These are phyloP conservation scores for Cercospora sojina DNA, from an alignment of 2,329 filamentous ascomycete species.

Conservation along the genomic window DNA sequence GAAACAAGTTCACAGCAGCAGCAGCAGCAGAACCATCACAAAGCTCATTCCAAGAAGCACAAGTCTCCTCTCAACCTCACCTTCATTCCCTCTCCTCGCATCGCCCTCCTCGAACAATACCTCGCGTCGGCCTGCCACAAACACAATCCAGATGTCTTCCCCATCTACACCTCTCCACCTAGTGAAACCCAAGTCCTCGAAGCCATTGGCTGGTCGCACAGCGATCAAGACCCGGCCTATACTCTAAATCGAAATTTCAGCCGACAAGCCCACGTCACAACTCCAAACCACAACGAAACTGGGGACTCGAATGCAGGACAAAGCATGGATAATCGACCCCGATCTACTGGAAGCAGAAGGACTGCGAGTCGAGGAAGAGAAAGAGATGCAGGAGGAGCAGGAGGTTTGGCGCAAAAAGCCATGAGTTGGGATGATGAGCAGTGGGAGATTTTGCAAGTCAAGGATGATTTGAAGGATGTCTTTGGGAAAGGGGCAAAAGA, in stretches of 20 bases:
- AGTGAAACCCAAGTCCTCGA: conserved; percentile 44
- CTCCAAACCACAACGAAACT: background rate
- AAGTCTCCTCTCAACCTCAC: conserved; percentile 40
- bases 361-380: conserved; percentile 13
- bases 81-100: conserved; percentile 40
- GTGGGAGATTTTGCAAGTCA: conserved; percentile 36
- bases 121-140: conserved; percentile 44
- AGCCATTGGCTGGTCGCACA: conserved; percentile 47
- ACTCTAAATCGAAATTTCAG: background rate
- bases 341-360: background rate
- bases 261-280: background rate
- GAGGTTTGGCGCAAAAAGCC: background rate
- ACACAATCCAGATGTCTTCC: conserved; percentile 40
- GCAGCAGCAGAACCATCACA: background rate
- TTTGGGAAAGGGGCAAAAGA: conserved; percentile 24
- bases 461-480: conserved; percentile 23
- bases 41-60: conserved; percentile 19
- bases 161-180: conserved; percentile 33
- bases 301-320: too few species aligned
- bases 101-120: conserved; percentile 42
- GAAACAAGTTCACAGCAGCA: background rate
- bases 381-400: background rate
- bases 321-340: background rate
- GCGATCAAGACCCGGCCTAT: conserved; percentile 30
- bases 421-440: conserved; percentile 48